Evolutionary conservation across 163 green algal genomes (phyloP), one percentile per base, ranked within the genome.

Genomic region (Dunaliella salina): DNA sequence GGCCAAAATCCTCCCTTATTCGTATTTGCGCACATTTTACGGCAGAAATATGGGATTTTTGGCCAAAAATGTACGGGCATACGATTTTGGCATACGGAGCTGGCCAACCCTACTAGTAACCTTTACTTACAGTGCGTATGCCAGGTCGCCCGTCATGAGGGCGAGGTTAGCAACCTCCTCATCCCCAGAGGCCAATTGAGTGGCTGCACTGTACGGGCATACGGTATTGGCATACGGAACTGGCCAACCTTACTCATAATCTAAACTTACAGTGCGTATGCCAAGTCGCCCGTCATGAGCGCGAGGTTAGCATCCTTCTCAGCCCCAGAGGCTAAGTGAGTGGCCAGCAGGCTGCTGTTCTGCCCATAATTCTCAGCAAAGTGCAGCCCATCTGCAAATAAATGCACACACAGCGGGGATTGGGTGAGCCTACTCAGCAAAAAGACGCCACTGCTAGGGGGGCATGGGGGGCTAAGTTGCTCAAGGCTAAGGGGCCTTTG

Each of bases 211-310:
- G n/a, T n/a, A n/a, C 18, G n/a, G n/a, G n/a, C n/a, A n/a, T n/a
- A n/a, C n/a, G n/a, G n/a, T n/a, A n/a, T n/a, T n/a, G n/a, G n/a
- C n/a, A n/a, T n/a, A n/a, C n/a, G n/a, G n/a, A n/a, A n/a, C n/a
- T n/a, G n/a, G n/a, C n/a, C n/a, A n/a, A n/a, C n/a, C n/a, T n/a
- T n/a, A n/a, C n/a, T n/a, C n/a, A n/a, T n/a, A n/a, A 57, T 46
- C 35, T 34, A 12, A 35, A 87, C 85, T 35, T 67, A 88, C 85
- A 88, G n/a, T 1, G 88, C 88, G 35, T 91, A 91, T 1, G 86
- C 72, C n/a, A 91, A 84, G 80, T 91, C 86, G 0, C 88, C 88
- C 0, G 89, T 72, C 34, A 91, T 59, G 35, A 91, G 67, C 0
- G 40, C 88, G 33, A 91, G 78, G 18, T 88, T 78, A 17, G 87